Conservation (phyloP, 257 asterid species). For the Nicotiana paniculata region DNA sequence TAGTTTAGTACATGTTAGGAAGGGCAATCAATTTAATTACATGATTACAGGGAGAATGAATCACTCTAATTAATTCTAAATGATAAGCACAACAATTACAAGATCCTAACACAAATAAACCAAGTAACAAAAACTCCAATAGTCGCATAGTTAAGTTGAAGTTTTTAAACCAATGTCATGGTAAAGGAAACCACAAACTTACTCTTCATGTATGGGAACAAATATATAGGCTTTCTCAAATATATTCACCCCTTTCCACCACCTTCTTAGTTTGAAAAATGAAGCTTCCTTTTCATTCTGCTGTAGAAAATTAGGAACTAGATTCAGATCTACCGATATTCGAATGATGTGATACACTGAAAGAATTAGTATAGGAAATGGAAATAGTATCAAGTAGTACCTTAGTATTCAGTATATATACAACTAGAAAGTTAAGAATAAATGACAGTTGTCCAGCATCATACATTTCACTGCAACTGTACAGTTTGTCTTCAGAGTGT, state of each 20-base stretch:
- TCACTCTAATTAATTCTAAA: not conserved
- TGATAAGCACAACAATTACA: not conserved
- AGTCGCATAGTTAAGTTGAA: not conserved
- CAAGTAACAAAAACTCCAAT: not conserved
- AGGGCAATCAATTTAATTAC: not conserved
- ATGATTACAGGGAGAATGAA: not conserved
- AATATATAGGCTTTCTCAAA: constrained; percentile 85
- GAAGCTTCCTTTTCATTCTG: constrained; percentile 55
- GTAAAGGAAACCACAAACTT: not conserved
- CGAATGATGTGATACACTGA: not conserved
- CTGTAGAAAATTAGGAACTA: constrained; percentile 2
- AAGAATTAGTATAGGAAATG: not conserved
- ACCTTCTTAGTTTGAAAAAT: constrained; percentile 79
- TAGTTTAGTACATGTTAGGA: not conserved
- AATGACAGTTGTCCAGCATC: not conserved
- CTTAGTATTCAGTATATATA: not conserved
- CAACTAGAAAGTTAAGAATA: not conserved
- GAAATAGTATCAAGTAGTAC: not conserved
- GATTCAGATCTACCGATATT: not conserved
- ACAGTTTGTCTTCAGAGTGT: not conserved
- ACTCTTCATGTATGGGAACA: constrained; percentile 84
- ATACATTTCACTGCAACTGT: not conserved
- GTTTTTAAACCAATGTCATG: not conserved
- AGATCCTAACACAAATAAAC: not conserved
- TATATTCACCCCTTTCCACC: constrained; percentile 96